Conservation (phyloP, 192 early-diverging fungal species). For the Diversispora eburnea region DNA sequence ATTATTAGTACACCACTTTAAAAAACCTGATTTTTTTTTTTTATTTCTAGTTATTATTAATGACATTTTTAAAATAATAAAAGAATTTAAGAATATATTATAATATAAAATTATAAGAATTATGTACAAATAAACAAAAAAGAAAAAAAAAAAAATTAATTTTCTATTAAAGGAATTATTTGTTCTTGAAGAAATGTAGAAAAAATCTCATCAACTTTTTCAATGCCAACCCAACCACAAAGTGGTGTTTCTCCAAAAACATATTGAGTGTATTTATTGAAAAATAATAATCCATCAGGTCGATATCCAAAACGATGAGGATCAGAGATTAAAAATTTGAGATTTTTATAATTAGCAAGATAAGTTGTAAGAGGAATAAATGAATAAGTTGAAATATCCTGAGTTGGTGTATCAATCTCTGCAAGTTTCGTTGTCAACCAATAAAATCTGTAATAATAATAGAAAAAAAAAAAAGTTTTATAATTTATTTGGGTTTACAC, state of each 20-base stretch:
- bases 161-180: neutral
- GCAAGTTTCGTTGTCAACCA: slow-evolving; percentile 42
- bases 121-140: too few relatives aligned
- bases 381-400: slow-evolving; percentile 10
- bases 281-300: slow-evolving; percentile 52
- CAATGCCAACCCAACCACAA: slow-evolving; percentile 50
- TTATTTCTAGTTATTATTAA: too few relatives aligned
- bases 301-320: slow-evolving; percentile 29
- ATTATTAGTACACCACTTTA: too few relatives aligned
- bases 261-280: slow-evolving; percentile 52
- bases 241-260: slow-evolving; percentile 51
- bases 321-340: slow-evolving; percentile 3
- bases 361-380: slow-evolving; percentile 19
- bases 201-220: slow-evolving; percentile 41
- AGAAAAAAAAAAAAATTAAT: too few relatives aligned
- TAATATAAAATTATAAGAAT: too few relatives aligned
- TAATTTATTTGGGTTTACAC: neutral
- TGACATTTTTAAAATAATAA: too few relatives aligned
- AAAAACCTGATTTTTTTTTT: too few relatives aligned
- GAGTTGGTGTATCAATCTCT: slow-evolving; percentile 43
- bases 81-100: too few relatives aligned
- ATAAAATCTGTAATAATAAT: slow-evolving; percentile 39
- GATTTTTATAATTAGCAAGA: slow-evolving; percentile 1
- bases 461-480: neutral
- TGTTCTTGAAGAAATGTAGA: neutral